These are phyloP conservation scores for Spatholobus suberectus DNA, from an alignment of 306 rosid species.

Conservation along the genomic window DNA sequence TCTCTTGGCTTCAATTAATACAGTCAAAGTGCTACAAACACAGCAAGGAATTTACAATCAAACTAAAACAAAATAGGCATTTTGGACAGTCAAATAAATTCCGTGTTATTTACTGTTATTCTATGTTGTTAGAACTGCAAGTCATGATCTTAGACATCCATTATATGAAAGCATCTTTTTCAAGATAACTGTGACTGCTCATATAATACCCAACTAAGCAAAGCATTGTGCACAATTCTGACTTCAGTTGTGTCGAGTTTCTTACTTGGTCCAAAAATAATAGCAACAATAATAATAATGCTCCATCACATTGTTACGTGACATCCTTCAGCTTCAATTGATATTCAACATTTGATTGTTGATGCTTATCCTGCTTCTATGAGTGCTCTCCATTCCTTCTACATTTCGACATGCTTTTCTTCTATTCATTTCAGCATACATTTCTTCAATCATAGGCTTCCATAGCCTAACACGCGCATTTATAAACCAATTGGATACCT, in stretches of 20 bases:
- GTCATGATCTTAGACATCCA: neutral
- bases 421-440: slow-evolving; percentile 90
- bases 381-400: slow-evolving; percentile 49
- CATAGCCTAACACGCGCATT: slow-evolving; percentile 94
- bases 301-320: slow-evolving; percentile 1
- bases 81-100: neutral
- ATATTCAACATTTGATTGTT: slow-evolving; percentile 52
- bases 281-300: neutral
- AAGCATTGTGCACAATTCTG: slow-evolving; percentile 39
- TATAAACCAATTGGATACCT: slow-evolving; percentile 98
- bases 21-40: neutral
- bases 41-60: neutral
- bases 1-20: neutral
- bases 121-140: neutral
- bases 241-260: slow-evolving; percentile 12
- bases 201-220: slow-evolving; percentile 17
- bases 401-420: slow-evolving; percentile 55
- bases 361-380: slow-evolving; percentile 46
- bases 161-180: slow-evolving; percentile 32
- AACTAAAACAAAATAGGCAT: neutral
- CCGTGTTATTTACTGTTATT: slow-evolving; percentile 8
- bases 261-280: slow-evolving; percentile 21
- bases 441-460: slow-evolving; percentile 98
- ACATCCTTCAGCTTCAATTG: slow-evolving; percentile 47
- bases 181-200: neutral